Conservation (phyloP, 2,329 filamentous ascomycete species). For the Taxawa tesnikishii region DNA sequence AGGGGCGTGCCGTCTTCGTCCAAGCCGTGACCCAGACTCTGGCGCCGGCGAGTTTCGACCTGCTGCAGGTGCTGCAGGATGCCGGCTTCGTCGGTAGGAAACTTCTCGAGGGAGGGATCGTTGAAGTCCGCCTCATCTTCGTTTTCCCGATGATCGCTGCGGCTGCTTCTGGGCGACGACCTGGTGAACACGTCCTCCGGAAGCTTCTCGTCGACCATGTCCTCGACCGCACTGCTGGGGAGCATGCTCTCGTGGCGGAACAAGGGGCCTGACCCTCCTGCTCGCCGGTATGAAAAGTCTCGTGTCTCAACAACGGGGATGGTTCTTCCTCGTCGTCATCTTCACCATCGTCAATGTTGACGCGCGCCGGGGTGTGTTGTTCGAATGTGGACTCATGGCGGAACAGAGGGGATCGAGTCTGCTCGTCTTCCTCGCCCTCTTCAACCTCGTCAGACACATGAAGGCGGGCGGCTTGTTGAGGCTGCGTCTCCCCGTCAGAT, state of each 20-base stretch:
- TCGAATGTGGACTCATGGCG: not conserved
- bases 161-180: not conserved
- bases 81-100: slow-evolving; percentile 21
- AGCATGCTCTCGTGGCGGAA: slow-evolving; percentile 19
- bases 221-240: not conserved
- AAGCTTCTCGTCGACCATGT: not conserved
- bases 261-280: slow-evolving; percentile 17
- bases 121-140: slow-evolving; percentile 15
- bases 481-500: too few species aligned
- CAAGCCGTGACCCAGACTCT: slow-evolving; percentile 8
- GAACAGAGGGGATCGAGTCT: not conserved
- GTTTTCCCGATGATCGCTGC: not conserved
- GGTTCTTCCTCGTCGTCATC: slow-evolving; percentile 6
- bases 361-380: too few species aligned
- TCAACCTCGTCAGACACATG: too few species aligned
- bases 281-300: slow-evolving; percentile 16
- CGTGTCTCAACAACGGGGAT: slow-evolving; percentile 24
- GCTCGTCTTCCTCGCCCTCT: not conserved
- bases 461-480: too few species aligned
- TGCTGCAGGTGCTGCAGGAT: slow-evolving; percentile 20
- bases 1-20: slow-evolving; percentile 8
- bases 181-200: not conserved
- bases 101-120: slow-evolving; percentile 18
- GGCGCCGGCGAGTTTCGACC: slow-evolving; percentile 12
- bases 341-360: slow-evolving; percentile 1